Conservation (phyloP, 1,139 yeast species). For the Wickerhamomyces sp. region DNA sequence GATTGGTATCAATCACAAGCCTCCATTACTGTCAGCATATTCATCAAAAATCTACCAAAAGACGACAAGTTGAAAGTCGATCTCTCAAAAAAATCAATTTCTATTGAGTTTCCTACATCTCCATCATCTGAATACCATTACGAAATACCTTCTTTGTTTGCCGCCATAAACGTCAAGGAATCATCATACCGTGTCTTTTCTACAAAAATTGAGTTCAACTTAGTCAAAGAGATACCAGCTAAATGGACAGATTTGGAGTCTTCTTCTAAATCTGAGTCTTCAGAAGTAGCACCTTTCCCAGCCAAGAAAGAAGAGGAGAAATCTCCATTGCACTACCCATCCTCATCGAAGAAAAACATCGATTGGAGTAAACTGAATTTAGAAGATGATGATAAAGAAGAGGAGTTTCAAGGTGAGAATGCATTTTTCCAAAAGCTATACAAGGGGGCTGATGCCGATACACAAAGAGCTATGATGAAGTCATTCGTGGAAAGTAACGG, state of each 20-base stretch:
- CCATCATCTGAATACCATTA: constrained; percentile 33
- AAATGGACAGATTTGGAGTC: constrained; percentile 36
- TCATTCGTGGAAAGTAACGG: constrained; percentile 93
- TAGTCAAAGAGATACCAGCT: constrained; percentile 26
- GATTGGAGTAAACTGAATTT: constrained; percentile 72
- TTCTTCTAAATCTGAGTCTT: constrained; percentile 10
- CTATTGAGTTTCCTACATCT: constrained; percentile 34
- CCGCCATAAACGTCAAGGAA: constrained; percentile 39
- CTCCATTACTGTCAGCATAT: constrained; percentile 62
- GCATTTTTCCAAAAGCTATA: constrained; percentile 75
- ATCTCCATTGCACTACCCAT: constrained; percentile 42
- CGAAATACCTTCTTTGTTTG: constrained; percentile 38
- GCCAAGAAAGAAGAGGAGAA: constrained; percentile 2
- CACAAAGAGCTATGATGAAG: constrained; percentile 94
- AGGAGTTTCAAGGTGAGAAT: constrained; percentile 45
- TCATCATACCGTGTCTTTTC: constrained; percentile 52
- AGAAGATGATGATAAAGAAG: constrained; percentile 46
- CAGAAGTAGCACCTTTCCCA: constrained; percentile 1
- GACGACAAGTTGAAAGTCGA: constrained; percentile 21
- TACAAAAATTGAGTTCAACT: constrained; percentile 68
- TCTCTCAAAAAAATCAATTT: constrained; percentile 17
- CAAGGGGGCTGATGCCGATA: constrained; percentile 80
- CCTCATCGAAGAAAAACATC: constrained; percentile 52
- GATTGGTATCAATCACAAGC: constrained; percentile 77
- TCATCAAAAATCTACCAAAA: constrained; percentile 57